phyloP scores from a whole-genome alignment of 208 protist genomes.

The Leishmania lainsoni region DNA sequence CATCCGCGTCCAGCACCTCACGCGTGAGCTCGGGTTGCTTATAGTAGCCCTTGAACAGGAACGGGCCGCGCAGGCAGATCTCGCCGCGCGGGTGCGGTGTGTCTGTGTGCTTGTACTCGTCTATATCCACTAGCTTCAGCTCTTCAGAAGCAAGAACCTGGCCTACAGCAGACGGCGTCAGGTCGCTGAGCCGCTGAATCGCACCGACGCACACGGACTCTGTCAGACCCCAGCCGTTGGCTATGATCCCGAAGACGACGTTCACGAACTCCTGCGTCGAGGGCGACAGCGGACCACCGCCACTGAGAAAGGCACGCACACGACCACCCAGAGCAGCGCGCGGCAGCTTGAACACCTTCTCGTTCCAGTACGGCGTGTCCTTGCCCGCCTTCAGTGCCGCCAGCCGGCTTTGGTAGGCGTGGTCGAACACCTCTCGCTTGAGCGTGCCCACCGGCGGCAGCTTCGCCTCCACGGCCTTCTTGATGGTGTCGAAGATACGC shows the following conservation, averaged over 20 bases:
- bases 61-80: conserved; percentile 78
- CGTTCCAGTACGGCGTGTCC: conserved; percentile 88
- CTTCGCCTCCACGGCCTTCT: conserved; percentile 75
- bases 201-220: conserved; percentile 84
- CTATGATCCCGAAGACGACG: conserved; percentile 67
- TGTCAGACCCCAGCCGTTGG: conserved; percentile 89
- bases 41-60: conserved; percentile 92
- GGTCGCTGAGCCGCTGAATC: conserved; percentile 65
- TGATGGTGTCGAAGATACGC: conserved; percentile 88
- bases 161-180: conserved; percentile 39
- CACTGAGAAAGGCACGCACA: conserved; percentile 67
- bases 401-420: conserved; percentile 63
- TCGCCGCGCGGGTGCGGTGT: conserved; percentile 75
- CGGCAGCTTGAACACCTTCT: conserved; percentile 73
- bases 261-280: conserved; percentile 88
- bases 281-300: conserved; percentile 78
- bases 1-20: conserved; percentile 84
- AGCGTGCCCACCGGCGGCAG: conserved; percentile 69
- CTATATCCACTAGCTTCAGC: conserved; percentile 92
- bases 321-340: conserved; percentile 61
- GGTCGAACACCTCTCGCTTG: conserved; percentile 76
- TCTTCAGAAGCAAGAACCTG: conserved; percentile 40
- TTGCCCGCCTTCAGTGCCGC: conserved; percentile 67
- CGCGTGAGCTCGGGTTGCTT: conserved; percentile 87
- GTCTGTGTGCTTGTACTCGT: conserved; percentile 85